These are phyloP conservation scores for Brettanomyces nanus DNA, from an alignment of 805 yeast genomes.

Conservation along the genomic window DNA sequence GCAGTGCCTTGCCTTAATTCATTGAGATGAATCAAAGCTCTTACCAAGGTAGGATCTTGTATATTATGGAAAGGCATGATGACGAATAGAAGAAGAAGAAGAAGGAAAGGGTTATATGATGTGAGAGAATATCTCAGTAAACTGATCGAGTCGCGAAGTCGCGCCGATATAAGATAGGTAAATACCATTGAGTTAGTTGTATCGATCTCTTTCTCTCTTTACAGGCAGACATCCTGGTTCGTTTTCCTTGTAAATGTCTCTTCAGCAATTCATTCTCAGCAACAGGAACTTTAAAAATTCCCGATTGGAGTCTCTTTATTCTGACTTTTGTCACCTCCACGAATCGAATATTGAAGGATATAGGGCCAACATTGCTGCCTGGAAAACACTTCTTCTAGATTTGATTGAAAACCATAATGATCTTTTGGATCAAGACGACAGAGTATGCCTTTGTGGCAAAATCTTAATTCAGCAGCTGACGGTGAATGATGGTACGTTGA, in stretches of 20 bases:
- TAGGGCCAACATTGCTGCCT: conserved; percentile 39
- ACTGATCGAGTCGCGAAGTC: too few relatives aligned
- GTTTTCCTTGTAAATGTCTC: neutral
- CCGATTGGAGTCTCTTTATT: conserved; percentile 38
- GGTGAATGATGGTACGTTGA: conserved; percentile 5
- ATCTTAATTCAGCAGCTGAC: conserved; percentile 9
- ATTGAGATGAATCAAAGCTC: conserved; percentile 11
- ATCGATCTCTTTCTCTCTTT: neutral
- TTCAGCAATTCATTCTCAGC: conserved; percentile 7
- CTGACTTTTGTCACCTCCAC: conserved; percentile 36
- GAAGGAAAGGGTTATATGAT: too few relatives aligned
- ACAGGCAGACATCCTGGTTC: neutral
- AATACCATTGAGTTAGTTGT: neutral
- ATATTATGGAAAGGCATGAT: neutral
- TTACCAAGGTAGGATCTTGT: conserved; percentile 11
- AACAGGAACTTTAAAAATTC: conserved; percentile 28
- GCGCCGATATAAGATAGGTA: neutral
- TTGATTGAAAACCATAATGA: conserved; percentile 15
- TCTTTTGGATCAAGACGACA: conserved; percentile 21
- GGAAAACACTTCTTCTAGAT: conserved; percentile 31
- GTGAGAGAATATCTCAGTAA: too few relatives aligned
- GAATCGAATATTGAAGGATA: conserved; percentile 41
- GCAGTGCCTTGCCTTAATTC: conserved; percentile 5
- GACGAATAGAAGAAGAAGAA: neutral
- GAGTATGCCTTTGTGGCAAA: conserved; percentile 16